phyloP scores from a whole-genome alignment of 495 filamentous ascomycete genomes.

The Darksidea phi region DNA sequence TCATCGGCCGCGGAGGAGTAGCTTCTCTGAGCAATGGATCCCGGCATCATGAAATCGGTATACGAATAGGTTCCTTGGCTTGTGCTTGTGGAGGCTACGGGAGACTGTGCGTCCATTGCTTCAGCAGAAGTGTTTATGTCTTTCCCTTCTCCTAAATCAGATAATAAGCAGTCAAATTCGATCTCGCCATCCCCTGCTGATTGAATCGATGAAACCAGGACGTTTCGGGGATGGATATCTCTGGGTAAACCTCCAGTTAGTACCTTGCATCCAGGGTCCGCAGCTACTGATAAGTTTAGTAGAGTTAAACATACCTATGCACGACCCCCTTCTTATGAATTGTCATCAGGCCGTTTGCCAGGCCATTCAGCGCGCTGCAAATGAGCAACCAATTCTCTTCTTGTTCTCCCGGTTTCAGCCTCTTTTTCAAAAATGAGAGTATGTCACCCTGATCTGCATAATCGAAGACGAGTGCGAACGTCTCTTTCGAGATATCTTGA shows the following conservation, averaged over 20 bases:
- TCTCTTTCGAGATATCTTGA: background rate
- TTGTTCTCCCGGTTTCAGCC: background rate
- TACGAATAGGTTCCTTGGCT: background rate
- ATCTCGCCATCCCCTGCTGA: background rate
- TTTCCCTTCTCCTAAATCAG: constrained; percentile 2
- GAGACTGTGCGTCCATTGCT: background rate
- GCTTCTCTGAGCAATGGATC: background rate
- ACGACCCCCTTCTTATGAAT: constrained; percentile 1
- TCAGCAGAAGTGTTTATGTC: background rate
- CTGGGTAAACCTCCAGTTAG: background rate
- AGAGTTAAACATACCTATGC: background rate
- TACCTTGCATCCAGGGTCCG: background rate
- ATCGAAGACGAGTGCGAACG: constrained; percentile 1
- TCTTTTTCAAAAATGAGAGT: background rate
- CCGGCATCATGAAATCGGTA: background rate
- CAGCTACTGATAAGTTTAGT: background rate
- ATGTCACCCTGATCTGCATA: constrained; percentile 1
- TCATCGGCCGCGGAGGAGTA: background rate
- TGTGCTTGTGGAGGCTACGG: background rate
- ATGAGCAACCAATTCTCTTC: constrained; percentile 1
- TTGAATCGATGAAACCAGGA: background rate
- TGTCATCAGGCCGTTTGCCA: background rate
- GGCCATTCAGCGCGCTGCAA: background rate
- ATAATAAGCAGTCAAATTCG: background rate
- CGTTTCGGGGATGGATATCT: background rate